Conservation (phyloP, 768 basidiomycete species). For the Termitomyces sp. region DNA sequence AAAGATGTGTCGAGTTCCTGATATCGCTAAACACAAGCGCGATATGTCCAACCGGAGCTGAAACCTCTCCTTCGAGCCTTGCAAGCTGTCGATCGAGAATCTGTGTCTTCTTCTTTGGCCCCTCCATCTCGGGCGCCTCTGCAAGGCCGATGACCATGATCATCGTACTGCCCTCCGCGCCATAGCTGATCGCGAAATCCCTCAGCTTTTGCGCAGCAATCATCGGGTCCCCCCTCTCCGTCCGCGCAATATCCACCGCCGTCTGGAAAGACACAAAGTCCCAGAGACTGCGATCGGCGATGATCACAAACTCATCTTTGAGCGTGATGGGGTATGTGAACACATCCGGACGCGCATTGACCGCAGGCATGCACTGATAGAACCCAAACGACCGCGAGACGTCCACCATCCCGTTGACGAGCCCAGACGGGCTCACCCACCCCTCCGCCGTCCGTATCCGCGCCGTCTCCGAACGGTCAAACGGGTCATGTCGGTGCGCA, state of each 20-base stretch:
- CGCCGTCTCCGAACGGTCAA: conserved; percentile 75
- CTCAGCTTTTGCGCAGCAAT: conserved; percentile 95
- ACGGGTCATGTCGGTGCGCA: conserved; percentile 84
- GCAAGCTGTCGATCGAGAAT: conserved; percentile 56
- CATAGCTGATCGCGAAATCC: conserved; percentile 96
- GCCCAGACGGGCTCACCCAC: conserved; percentile 87
- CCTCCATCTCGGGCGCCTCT: conserved; percentile 57
- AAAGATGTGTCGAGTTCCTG: conserved; percentile 91
- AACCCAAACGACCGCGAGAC: conserved; percentile 93
- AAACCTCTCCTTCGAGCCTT: conserved; percentile 71
- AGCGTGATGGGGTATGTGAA: conserved; percentile 63
- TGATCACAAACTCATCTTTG: conserved; percentile 92
- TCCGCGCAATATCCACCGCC: conserved; percentile 91
- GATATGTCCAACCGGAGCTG: conserved; percentile 80
- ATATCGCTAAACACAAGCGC: conserved; percentile 98
- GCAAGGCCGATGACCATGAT: conserved; percentile 92
- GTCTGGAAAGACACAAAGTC: conserved; percentile 91
- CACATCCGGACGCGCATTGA: conserved; percentile 87
- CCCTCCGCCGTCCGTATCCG: conserved; percentile 92
- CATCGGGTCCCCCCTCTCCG: conserved; percentile 53
- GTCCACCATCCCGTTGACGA: conserved; percentile 88
- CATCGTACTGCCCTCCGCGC: conserved; percentile 90
- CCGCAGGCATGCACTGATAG: conserved; percentile 82
- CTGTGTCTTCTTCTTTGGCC: conserved; percentile 40
- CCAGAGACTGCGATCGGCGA: conserved; percentile 93